Evolutionary conservation across 2,329 filamentous ascomycete genomes (phyloP), one percentile per base, ranked within the genome.

Genomic region (Dendryphion nanum): DNA sequence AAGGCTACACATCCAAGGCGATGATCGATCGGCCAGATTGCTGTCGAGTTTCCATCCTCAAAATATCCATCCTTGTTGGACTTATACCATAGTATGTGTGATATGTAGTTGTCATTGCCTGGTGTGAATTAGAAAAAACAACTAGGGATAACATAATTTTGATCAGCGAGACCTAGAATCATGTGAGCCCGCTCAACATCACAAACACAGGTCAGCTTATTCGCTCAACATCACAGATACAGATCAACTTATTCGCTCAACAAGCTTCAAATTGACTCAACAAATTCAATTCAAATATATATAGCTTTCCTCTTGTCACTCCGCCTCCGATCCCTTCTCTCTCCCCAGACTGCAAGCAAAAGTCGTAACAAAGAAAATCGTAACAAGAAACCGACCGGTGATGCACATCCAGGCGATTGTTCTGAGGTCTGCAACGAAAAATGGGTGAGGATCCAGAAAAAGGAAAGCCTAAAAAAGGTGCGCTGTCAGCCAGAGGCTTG

Each of bases 11-110:
- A 76, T 45, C 64, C 66, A 1, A 69, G 69, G 10, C 83, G 81
- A 48, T 74, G 76, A 50, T 42, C 67, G 19, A 81, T 79, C 2
- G 80, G 83, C 46, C 64, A 82, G 19, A 28, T 76, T 0, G 69
- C 70, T 21, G 72, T 74, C 3, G 79, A 83, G 54, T 79, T 79
- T 0, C 74, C 75, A 7, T 48, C 50, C 28, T 49, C 32, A 18
- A 15, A 30, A 30, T 8, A 26, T 26, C 8, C 23, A 26, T 26
- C 8, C 8, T 8, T 26, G 23, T 26, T 8, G n/a, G 23, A n/a
- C n/a, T 8, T n/a, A n/a, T 8, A 26, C 23, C 23, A 26, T 26
- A 8, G 23, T n/a, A 26, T 26, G 23, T 8, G 23, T 8, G 23
- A 8, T 26, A 26, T 8, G 23, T 26, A 8, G n/a, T 26, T n/a